Evolutionary conservation across 1,284 basidiomycete genomes (phyloP), one percentile per base, ranked within the genome.

Genomic region (Ceratobasidium theobromae): DNA sequence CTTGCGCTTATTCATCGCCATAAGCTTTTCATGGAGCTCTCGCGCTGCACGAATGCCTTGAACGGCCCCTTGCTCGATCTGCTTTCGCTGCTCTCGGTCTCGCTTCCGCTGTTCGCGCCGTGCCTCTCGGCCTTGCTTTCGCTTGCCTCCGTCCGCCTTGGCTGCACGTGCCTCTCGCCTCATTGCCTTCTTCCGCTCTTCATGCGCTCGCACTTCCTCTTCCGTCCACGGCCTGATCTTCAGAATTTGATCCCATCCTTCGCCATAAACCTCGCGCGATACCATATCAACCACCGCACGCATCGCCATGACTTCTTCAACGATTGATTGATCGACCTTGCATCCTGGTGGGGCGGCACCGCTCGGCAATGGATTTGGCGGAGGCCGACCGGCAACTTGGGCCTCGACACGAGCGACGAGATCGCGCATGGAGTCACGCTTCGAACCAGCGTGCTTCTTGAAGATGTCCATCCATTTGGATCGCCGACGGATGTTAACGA

Each of bases 401-500:
- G 58, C 58, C 30, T 62, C 58, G 33, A 55, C 60, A 25, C 65
- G 48, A 38, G 69, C 65, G 41, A 70, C 65, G 21, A 69, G 49
- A 40, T 41, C 41, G 27, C 58, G 66, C 69, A 69, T 70, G 14
- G 46, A 48, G 8, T 68, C 68, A 18, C 65, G 69, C 38, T 67
- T 53, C 21, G 65, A 60, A 12, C 54, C 62, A 27, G 69, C 69
- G 54, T 58, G 43, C 25, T 67, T 53, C 53, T 70, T 70, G 66
- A 67, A 65, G 38, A 70, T 68, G 45, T 60, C 53, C 60, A 67
- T 69, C 69, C 69, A 70, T 41, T 54, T 54, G 28, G 68, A 69
- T 12, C 69, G 69, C 16, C 69, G 69, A 6, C 69, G 65, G 41
- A 65, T 67, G 52, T 70, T 70, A 46, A 69, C 69, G 58, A 70